These are phyloP conservation scores for Venustampulla echinocandica DNA, from an alignment of 495 filamentous ascomycete genomes.

Conservation along the genomic window DNA sequence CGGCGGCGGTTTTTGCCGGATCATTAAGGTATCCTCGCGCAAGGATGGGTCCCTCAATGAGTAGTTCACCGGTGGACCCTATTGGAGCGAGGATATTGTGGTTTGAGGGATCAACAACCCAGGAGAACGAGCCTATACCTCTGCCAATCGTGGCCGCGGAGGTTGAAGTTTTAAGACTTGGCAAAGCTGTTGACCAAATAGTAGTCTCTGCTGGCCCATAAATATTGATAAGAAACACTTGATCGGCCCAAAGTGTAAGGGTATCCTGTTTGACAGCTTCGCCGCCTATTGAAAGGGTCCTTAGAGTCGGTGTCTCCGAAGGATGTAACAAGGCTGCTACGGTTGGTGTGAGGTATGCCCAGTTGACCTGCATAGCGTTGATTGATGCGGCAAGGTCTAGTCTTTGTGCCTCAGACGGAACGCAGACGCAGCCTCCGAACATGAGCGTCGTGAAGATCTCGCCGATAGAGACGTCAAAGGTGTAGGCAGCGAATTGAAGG, in stretches of 20 bases:
- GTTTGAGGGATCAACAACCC: slow-evolving; percentile 49
- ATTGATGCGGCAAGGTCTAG: slow-evolving; percentile 25
- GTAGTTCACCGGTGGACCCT: slow-evolving; percentile 50
- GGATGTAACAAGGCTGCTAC: neutral
- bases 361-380: neutral
- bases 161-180: neutral
- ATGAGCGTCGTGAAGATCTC: slow-evolving; percentile 74
- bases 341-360: neutral
- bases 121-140: slow-evolving; percentile 35
- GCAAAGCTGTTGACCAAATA: neutral
- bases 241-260: slow-evolving; percentile 36
- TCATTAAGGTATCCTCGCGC: slow-evolving; percentile 37
- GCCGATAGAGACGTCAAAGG: slow-evolving; percentile 77
- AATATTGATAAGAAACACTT: slow-evolving; percentile 41
- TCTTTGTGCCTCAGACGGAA: slow-evolving; percentile 35
- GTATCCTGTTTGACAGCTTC: neutral
- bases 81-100: slow-evolving; percentile 44
- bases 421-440: slow-evolving; percentile 46
- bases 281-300: neutral
- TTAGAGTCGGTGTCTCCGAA: neutral
- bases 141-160: slow-evolving; percentile 14
- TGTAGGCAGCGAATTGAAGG: slow-evolving; percentile 10
- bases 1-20: neutral
- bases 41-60: slow-evolving; percentile 51
- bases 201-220: slow-evolving; percentile 42